Evolutionary conservation across 2,329 filamentous ascomycete species (phyloP), one percentile per base, ranked within the genome.

Genomic region (Mycosphaerella sp.): DNA sequence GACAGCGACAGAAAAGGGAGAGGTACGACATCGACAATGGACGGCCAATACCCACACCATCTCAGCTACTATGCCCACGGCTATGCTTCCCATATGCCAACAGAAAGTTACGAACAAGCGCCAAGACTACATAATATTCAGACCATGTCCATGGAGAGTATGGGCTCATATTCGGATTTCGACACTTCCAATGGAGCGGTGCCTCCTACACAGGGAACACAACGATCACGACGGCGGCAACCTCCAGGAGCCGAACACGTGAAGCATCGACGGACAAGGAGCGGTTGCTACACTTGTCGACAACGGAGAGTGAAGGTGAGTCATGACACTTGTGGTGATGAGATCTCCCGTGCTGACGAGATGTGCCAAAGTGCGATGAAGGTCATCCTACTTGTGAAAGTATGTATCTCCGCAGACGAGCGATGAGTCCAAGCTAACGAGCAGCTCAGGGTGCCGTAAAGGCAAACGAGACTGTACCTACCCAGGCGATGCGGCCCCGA

Each of bases 281-380:
- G 90, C 59, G 93, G 93, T 29, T 98, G 93, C 73, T 96, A 82
- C 68, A 97, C 91, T 45, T 98, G 93, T 72, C 82, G 93, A 55
- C 85, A 85, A 64, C 82, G 93, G 62, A 82, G 93, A 70, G 91
- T 97, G 48, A 97, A 85, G 77, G 80, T 81, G 67, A 58, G 62
- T 14, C 17, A 42, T 45, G 10, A 23, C 42, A 10, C 32, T 51
- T 17, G 36, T 4, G 6, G 39, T 21, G 39, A 29, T 21, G 39
- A 21, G 1, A 34, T 8, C 32, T 26, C 41, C 11, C 23, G n/a
- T 42, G 45, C 63, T 67, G 54, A 63, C 57, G 8, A 29, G 32
- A 34, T 17, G 41, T 21, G 34, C 54, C 48, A 59, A 41, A 95
- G 87, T 98, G 93, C 70, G 93, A 97, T 69, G 93, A 98, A 72